Evolutionary conservation across 805 yeast genomes (phyloP).

Genomic region (Suhomyces emberorum): DNA sequence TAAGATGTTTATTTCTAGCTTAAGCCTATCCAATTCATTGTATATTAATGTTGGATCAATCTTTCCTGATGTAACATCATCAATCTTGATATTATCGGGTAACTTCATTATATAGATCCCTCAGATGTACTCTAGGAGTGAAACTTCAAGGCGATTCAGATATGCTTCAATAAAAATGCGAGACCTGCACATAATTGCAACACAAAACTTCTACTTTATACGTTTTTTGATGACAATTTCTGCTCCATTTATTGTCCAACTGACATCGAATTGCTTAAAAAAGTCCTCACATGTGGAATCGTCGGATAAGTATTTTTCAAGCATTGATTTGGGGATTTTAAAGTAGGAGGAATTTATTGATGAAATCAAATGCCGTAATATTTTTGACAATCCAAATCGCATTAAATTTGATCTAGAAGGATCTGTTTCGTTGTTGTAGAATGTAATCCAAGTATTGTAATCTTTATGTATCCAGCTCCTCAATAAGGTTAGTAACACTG

Average conservation of each 20-base stretch:
- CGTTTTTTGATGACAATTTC: constrained; percentile 24
- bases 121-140: not conserved
- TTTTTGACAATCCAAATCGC: constrained; percentile 39
- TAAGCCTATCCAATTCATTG: constrained; percentile 39
- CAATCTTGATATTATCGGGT: constrained; percentile 37
- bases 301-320: constrained; percentile 29
- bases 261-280: constrained; percentile 14
- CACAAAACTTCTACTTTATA: too few relatives aligned
- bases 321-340: constrained; percentile 25
- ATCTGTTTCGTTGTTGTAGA: constrained; percentile 32
- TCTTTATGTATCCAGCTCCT: constrained; percentile 29
- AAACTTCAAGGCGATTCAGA: not conserved
- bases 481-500: constrained; percentile 8
- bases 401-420: constrained; percentile 33
- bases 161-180: not conserved
- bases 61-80: constrained; percentile 42
- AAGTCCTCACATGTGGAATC: constrained; percentile 20
- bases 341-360: constrained; percentile 34
- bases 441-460: constrained; percentile 26
- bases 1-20: constrained; percentile 39
- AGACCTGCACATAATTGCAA: not conserved
- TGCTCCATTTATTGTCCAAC: constrained; percentile 32
- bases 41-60: constrained; percentile 42
- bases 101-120: too few relatives aligned
- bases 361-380: constrained; percentile 29